Evolutionary conservation across 306 rosid genomes (phyloP), one percentile per base, ranked within the genome.

Genomic region (Cucurbita pepo): DNA sequence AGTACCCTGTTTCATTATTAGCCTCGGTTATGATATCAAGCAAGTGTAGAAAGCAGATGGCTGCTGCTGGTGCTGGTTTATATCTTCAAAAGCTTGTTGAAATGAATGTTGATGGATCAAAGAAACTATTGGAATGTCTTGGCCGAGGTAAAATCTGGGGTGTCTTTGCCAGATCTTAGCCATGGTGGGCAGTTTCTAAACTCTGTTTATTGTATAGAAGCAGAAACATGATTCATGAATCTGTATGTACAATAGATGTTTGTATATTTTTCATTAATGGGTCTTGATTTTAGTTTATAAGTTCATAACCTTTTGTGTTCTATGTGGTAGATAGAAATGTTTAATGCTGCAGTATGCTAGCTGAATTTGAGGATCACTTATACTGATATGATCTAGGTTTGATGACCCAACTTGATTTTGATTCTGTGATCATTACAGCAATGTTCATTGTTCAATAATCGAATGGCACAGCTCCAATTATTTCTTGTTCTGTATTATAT

Each of bases 81-180:
- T 74, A 82, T 81, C 81, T 80, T 64, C 92, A 87, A 75, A 94
- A 89, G 79, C 92, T 87, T 25, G 92, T 85, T 40, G 97, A 83
- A 76, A 66, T 78, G 86, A 90, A 91, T 63, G 84, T 91, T 10
- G 89, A 79, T 15, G 99, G 99, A 4, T 83, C 99, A 37, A 91
- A 89, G 89, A 91, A 88, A 79, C 86, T 91, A 54, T 72, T 85
- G 82, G 96, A 86, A 62, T 79, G 89, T 77, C 99, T 91, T 52
- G 86, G 96, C 38, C 96, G 89, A 56, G 88, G 96, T 69, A 91
- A 89, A 83, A 87, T 91, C 7, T 94, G 96, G 97, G 96, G 97
- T 47, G 92, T 94, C 71, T 94, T 94, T 79, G 76, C 88, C 47
- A 85, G 97, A 85, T 82, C 90, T 83, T 86, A 88, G 76, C 77